phyloP scores from a whole-genome alignment of 2,329 filamentous ascomycete species.

The Zarea fungicola region DNA sequence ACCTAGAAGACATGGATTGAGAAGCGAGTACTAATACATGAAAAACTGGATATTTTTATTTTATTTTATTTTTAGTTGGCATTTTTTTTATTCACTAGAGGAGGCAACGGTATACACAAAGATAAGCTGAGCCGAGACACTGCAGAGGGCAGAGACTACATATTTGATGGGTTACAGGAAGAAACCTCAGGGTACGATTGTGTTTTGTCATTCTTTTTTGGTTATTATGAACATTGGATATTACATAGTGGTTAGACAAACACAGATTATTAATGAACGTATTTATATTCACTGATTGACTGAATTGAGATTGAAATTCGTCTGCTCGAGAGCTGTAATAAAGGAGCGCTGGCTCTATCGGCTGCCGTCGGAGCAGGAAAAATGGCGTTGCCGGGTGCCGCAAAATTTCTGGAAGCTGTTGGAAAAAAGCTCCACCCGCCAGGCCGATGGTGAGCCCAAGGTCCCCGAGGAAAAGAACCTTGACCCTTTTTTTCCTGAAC shows the following conservation, averaged over 20 bases:
- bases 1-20: not conserved
- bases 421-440: constrained; percentile 13
- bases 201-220: not conserved
- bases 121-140: not conserved
- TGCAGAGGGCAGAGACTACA: constrained; percentile 3
- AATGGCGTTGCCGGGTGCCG: constrained; percentile 13
- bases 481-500: constrained; percentile 11
- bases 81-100: not conserved
- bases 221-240: constrained; percentile 10
- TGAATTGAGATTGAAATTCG: not conserved
- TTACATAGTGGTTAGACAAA: constrained; percentile 3
- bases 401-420: constrained; percentile 19
- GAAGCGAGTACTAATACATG: constrained; percentile 3
- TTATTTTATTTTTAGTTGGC: not conserved
- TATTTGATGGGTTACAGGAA: constrained; percentile 5
- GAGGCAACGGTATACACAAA: not conserved
- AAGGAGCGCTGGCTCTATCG: too few species aligned
- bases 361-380: constrained; percentile 11
- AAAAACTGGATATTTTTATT: not conserved
- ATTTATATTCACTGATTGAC: not conserved
- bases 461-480: not conserved
- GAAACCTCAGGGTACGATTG: constrained; percentile 6
- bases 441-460: not conserved
- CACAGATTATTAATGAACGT: constrained; percentile 5
- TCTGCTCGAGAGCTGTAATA: too few species aligned